phyloP scores from a whole-genome alignment of 805 yeast species.

The Ogataea ramenticola region DNA sequence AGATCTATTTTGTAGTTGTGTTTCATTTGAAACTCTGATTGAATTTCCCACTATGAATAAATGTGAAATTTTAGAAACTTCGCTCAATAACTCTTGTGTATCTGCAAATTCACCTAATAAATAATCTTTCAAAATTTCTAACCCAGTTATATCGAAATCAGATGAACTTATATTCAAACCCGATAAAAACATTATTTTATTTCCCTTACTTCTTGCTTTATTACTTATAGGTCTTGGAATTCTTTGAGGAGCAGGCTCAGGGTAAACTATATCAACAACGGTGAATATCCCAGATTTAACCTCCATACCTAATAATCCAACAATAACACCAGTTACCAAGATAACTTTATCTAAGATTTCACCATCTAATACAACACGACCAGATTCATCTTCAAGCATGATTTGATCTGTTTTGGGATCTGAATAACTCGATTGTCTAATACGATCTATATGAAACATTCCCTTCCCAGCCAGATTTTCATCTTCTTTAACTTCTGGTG shows the following conservation, averaged over 20 bases:
- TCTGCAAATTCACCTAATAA: conserved; percentile 56
- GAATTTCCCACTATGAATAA: conserved; percentile 74
- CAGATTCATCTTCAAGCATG: conserved; percentile 88
- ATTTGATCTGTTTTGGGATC: conserved; percentile 52
- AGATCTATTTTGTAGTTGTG: conserved; percentile 16
- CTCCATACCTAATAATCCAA: conserved; percentile 84
- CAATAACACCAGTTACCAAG: conserved; percentile 83
- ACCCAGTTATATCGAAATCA: conserved; percentile 33
- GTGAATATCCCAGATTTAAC: conserved; percentile 76
- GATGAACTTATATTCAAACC: conserved; percentile 58
- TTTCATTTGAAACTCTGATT: conserved; percentile 14
- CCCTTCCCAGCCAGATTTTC: neutral
- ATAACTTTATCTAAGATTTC: conserved; percentile 53
- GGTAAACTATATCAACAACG: conserved; percentile 72
- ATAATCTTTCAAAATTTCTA: conserved; percentile 60
- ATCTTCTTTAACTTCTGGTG: conserved; percentile 26
- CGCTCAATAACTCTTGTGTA: neutral
- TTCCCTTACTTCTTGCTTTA: neutral
- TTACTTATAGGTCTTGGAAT: conserved; percentile 20
- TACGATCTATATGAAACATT: conserved; percentile 13
- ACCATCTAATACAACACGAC: conserved; percentile 66
- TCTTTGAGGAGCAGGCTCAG: conserved; percentile 53
- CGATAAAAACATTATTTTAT: conserved; percentile 58
- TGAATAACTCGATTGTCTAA: conserved; percentile 37
- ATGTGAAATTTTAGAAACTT: conserved; percentile 28